phyloP scores from a whole-genome alignment of 108 stramenopile species.

The Skeletonema costatum region DNA sequence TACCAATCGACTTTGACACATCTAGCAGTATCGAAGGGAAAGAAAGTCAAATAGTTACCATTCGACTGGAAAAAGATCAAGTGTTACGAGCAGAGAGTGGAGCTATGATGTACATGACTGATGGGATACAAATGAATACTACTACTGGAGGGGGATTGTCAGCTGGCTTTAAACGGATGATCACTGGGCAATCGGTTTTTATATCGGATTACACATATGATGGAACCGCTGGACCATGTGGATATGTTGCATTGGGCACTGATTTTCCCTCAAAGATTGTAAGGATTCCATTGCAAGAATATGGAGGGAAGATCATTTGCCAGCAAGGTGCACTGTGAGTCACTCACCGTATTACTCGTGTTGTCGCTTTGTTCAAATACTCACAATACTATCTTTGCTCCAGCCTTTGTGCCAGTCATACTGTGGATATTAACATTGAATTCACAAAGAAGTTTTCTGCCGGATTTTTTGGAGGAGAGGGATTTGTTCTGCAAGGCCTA shows the following conservation, averaged over 20 bases:
- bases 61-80: constrained; percentile 80
- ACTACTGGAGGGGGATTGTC: constrained; percentile 71
- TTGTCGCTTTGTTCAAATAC: too few species aligned
- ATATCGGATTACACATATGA: constrained; percentile 82
- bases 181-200: constrained; percentile 90
- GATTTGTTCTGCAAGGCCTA: constrained; percentile 86
- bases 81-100: constrained; percentile 86
- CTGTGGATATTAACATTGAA: constrained; percentile 80
- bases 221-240: constrained; percentile 42
- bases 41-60: constrained; percentile 87
- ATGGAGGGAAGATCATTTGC: constrained; percentile 71
- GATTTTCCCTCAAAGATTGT: constrained; percentile 89
- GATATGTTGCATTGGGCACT: constrained; percentile 79
- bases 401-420: constrained; percentile 69
- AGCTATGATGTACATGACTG: constrained; percentile 89
- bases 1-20: constrained; percentile 78
- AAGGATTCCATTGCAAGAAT: constrained; percentile 68
- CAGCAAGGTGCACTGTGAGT: constrained; percentile 74
- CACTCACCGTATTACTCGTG: too few species aligned
- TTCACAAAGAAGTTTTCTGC: constrained; percentile 74
- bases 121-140: constrained; percentile 75
- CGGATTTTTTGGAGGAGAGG: constrained; percentile 92
- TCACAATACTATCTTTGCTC: too few species aligned
- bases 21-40: constrained; percentile 81
- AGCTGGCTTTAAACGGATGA: constrained; percentile 64